phyloP scores from a whole-genome alignment of 1,139 yeast species.

The Yamadazyma triangularis region DNA sequence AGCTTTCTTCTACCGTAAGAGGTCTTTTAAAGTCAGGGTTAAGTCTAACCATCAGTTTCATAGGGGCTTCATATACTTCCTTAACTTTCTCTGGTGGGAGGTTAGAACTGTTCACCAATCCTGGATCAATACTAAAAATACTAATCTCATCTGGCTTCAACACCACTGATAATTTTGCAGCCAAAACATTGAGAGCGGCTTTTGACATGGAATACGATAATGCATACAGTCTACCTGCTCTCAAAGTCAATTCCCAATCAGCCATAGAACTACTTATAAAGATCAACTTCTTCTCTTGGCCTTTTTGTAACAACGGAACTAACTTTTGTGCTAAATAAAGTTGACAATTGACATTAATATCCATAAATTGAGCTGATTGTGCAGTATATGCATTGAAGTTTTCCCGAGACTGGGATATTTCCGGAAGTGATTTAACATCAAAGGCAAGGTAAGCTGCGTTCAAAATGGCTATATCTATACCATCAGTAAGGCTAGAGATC shows the following conservation, averaged over 20 bases:
- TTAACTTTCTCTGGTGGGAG: neutral
- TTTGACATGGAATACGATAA: constrained; percentile 17
- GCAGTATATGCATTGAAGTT: constrained; percentile 2
- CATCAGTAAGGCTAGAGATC: constrained; percentile 7
- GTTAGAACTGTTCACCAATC: constrained; percentile 12
- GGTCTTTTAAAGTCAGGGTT: too few species aligned
- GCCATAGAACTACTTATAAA: constrained; percentile 19
- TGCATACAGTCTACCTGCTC: neutral
- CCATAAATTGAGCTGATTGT: constrained; percentile 10
- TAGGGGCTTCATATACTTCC: too few species aligned
- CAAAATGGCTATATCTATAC: constrained; percentile 12
- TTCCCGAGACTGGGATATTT: constrained; percentile 1
- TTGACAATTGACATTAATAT: constrained; percentile 25
- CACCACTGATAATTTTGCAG: constrained; percentile 14
- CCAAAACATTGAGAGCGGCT: constrained; percentile 25
- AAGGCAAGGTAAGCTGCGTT: constrained; percentile 8
- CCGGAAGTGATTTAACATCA: neutral
- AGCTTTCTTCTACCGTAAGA: too few species aligned
- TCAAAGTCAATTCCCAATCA: constrained; percentile 8
- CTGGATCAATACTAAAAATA: constrained; percentile 24
- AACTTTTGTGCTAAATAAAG: constrained; percentile 20
- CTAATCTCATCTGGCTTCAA: constrained; percentile 16
- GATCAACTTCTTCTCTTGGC: constrained; percentile 16
- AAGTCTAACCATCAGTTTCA: too few species aligned
- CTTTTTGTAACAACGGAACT: constrained; percentile 19